phyloP scores from a whole-genome alignment of 106 monocot genomes.

The Apostasia shenzhenica region DNA sequence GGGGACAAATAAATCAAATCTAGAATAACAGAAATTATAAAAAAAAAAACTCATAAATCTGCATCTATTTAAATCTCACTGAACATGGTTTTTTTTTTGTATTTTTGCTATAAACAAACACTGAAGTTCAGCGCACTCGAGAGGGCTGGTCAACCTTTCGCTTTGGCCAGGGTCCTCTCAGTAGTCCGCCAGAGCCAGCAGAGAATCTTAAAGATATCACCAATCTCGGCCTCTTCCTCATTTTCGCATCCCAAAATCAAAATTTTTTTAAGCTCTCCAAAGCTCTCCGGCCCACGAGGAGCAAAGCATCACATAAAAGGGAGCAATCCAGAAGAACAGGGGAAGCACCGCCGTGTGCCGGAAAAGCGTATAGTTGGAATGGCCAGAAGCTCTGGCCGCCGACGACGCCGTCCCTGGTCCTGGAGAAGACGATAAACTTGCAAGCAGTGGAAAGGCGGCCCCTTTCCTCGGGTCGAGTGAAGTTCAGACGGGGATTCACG shows the following conservation, averaged over 20 bases:
- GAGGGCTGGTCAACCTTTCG: slow-evolving; percentile 8
- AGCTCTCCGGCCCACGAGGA: slow-evolving; percentile 12
- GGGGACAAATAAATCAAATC: too few relatives aligned
- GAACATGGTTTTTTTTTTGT: too few relatives aligned
- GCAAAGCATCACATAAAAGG: neutral
- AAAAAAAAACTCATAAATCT: too few relatives aligned
- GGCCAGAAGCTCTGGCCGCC: neutral
- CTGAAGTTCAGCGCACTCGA: neutral
- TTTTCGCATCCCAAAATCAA: neutral
- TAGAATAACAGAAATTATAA: too few relatives aligned
- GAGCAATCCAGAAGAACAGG: too few relatives aligned
- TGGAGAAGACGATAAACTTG: neutral
- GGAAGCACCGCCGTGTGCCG: neutral
- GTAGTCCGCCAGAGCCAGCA: neutral
- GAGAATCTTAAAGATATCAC: slow-evolving; percentile 7
- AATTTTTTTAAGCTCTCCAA: neutral
- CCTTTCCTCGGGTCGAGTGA: neutral
- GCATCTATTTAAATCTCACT: too few relatives aligned
- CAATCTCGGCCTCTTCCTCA: neutral
- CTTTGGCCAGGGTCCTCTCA: slow-evolving; percentile 2
- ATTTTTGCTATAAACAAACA: too few relatives aligned
- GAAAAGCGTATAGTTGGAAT: neutral
- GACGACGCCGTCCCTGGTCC: neutral
- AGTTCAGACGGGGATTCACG: neutral
- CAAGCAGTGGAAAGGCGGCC: neutral